Evolutionary conservation across 2,329 filamentous ascomycete genomes (phyloP).

Genomic region (Colletotrichum echinochloae): DNA sequence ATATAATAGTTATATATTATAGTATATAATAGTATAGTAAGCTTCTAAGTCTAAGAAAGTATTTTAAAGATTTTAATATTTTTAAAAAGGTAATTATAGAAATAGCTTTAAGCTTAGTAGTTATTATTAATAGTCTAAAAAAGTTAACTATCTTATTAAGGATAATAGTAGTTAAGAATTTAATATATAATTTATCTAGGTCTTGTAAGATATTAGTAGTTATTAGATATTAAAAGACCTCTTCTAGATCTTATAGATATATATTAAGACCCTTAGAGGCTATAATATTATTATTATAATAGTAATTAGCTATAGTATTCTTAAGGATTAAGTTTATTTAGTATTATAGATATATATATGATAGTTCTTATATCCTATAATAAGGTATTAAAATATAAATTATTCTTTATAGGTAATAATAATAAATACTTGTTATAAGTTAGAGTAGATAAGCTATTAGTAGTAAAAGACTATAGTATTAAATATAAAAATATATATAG

Average conservation of each 20-base stretch:
- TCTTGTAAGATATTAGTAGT: too few relatives aligned
- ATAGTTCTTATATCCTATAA: background rate
- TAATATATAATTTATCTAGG: too few relatives aligned
- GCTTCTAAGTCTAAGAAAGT: background rate
- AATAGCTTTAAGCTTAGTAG: background rate
- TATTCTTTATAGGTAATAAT: background rate
- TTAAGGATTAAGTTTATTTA: background rate
- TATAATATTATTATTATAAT: background rate
- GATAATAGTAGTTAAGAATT: background rate
- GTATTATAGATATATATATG: background rate
- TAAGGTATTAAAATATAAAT: background rate
- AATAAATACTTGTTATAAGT: background rate
- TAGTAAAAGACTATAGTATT: background rate
- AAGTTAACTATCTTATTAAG: background rate
- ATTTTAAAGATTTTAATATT: background rate
- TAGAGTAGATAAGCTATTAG: background rate
- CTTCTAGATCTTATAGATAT: background rate
- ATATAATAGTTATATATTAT: background rate
- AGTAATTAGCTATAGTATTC: background rate
- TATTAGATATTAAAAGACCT: accelerated
- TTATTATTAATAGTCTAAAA: background rate
- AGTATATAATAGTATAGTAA: background rate
- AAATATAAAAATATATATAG: background rate
- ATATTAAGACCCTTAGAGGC: background rate
- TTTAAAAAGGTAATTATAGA: background rate